These are phyloP conservation scores for Ensete glaucum DNA, from an alignment of 176 grass and related monocot genomes.

Conservation along the genomic window DNA sequence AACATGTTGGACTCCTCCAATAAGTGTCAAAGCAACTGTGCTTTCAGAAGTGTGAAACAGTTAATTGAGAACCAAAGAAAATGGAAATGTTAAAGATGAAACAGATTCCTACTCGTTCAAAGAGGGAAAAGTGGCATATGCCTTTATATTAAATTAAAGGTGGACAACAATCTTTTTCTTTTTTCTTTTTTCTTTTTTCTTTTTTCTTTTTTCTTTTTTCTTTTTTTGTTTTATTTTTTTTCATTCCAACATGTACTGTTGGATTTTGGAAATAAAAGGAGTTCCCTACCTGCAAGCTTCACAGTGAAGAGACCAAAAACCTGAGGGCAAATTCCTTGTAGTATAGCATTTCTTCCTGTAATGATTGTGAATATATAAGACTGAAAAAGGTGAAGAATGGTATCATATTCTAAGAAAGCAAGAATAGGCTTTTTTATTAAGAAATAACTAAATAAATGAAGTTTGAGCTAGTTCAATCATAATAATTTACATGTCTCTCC, in stretches of 20 bases:
- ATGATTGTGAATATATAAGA: neutral
- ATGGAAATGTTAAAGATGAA: neutral
- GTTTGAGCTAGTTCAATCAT: too few relatives aligned
- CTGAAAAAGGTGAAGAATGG: neutral
- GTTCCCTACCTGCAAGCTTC: constrained; percentile 73
- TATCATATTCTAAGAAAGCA: too few relatives aligned
- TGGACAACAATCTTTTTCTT: too few relatives aligned
- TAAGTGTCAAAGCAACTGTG: constrained; percentile 92
- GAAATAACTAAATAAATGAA: too few relatives aligned
- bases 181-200: too few relatives aligned
- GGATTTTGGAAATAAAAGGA: neutral
- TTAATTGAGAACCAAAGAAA: neutral
- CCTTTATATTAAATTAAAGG: too few relatives aligned
- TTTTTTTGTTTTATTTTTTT: too few relatives aligned
- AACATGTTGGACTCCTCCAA: constrained; percentile 87
- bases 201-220: too few relatives aligned
- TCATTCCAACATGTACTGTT: neutral
- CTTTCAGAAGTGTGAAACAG: constrained; percentile 11
- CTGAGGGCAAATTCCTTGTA: constrained; percentile 76
- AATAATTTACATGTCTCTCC: too few relatives aligned
- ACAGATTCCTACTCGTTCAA: neutral
- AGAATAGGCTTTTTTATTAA: too few relatives aligned
- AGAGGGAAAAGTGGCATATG: neutral
- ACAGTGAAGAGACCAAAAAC: constrained; percentile 90
- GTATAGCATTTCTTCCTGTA: constrained; percentile 79